These are phyloP conservation scores for Urochloa ruziziensis DNA, from an alignment of 176 grass and related monocot genomes.

Conservation along the genomic window DNA sequence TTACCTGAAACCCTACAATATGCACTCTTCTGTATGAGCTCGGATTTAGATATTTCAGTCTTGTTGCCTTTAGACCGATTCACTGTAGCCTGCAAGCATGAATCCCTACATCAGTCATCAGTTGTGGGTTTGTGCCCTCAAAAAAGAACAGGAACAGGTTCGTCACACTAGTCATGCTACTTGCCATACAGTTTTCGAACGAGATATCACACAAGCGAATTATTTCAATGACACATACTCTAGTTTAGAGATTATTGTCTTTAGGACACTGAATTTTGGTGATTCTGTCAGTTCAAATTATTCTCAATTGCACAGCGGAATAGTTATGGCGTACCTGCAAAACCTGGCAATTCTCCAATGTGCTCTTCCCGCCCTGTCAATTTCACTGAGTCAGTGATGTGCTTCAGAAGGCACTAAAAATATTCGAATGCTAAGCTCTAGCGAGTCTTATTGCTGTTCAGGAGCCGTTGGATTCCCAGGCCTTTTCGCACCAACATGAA, in stretches of 20 bases:
- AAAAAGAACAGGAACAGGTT: conserved; percentile 1
- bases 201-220: not conserved
- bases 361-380: conserved; percentile 88
- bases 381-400: conserved; percentile 1
- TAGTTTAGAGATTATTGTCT: not conserved
- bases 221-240: not conserved
- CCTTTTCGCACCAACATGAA: not conserved
- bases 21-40: conserved; percentile 90
- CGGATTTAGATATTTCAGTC: conserved; percentile 81
- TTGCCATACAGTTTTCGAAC: not conserved
- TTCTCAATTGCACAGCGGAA: not conserved
- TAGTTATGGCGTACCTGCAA: conserved; percentile 61
- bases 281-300: not conserved
- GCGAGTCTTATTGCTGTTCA: not conserved
- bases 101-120: conserved; percentile 4
- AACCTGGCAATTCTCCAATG: conserved; percentile 96
- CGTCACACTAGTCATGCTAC: not conserved
- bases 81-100: conserved; percentile 67
- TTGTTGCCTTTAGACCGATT: conserved; percentile 97
- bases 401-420: not conserved
- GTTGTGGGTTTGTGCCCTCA: not conserved
- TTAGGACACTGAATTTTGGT: not conserved
- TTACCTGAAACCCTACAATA: conserved; percentile 96
- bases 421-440: not conserved
- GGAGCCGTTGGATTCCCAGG: not conserved